Base-by-base conservation (phyloP, 495 filamentous ascomycete species). In the Penicillium salamii region DNA sequence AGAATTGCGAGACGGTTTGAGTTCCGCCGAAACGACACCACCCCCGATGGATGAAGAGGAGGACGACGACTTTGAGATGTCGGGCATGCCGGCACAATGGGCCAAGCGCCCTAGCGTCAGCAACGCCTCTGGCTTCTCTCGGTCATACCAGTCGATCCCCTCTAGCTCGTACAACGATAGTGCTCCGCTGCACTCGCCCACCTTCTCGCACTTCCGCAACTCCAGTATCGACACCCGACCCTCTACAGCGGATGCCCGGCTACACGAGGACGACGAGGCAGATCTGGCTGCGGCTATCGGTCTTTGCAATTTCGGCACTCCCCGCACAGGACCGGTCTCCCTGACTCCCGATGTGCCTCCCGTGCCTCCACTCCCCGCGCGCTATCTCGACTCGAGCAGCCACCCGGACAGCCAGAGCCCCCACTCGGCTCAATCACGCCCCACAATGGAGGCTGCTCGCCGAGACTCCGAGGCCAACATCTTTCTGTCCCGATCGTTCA, bases 251-350 rank as follows among this genome's bases (percentile, higher is more conserved):
- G 78, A 80, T 29, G 82, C 79, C 3, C 75, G 77, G 23, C 67
- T 84, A 51, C 66, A 67, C 54, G 70, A 72, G 21, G 78, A 76
- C 42, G 81, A 85, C 42, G 92, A 96, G 47, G 71, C 70, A 7
- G 72, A 76, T 46, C 76, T 98, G 48, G 93, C 91, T 6, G 92
- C 93, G 3, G 92, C 92, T 3, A 89, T 96, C 32, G 90, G 92
- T 53, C 72, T 96, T 52, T 97, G 93, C 80, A 95, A 90, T 65
- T 91, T 96, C 60, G 85, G 87, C 34, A 91, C 86, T 44, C 89
- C 88, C 37, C 85, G 87, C 29, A 82, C 77, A 8, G 81, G 86
- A 9, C 82, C 88, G 21, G 78, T 85, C 8, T 78, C 79, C 37
- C 77, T 95, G 34, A 83, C 86, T 5, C 68, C 81, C 13, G 91